phyloP scores from a whole-genome alignment of 192 early-diverging fungal genomes.

The Kickxella alabastrina region DNA sequence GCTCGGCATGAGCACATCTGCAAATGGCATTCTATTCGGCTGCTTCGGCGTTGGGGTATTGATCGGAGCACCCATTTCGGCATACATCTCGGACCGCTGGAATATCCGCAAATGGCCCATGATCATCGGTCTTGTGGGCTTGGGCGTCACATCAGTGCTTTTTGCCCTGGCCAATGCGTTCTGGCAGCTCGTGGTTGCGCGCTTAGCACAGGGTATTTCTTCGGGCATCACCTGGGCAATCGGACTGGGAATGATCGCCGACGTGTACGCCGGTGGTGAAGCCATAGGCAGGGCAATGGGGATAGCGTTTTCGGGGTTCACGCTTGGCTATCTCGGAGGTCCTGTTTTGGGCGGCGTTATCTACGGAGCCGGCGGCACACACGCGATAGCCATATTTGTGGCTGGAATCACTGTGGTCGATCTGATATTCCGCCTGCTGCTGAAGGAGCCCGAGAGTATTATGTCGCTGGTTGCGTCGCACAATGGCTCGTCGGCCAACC shows the following conservation, averaged over 20 bases:
- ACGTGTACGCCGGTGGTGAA: constrained; percentile 58
- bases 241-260: constrained; percentile 67
- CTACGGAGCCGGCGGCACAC: constrained; percentile 61
- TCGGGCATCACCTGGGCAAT: constrained; percentile 74
- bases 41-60: constrained; percentile 68
- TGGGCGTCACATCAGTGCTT: constrained; percentile 59
- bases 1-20: constrained; percentile 53
- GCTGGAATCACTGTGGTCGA: constrained; percentile 58
- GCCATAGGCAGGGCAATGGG: constrained; percentile 71
- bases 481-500: background rate
- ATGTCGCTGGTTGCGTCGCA: constrained; percentile 7
- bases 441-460: constrained; percentile 56
- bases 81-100: constrained; percentile 67
- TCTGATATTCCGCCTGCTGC: constrained; percentile 57
- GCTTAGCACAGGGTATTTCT: constrained; percentile 68
- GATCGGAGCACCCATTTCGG: constrained; percentile 61
- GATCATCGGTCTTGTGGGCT: constrained; percentile 64
- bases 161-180: constrained; percentile 65
- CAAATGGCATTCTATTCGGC: constrained; percentile 68
- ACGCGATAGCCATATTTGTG: constrained; percentile 68
- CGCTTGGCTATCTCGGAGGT: constrained; percentile 66
- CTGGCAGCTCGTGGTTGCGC: constrained; percentile 62
- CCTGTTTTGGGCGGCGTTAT: constrained; percentile 65
- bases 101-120: constrained; percentile 71
- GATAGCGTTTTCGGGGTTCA: constrained; percentile 61